Base-by-base conservation (phyloP, 306 rosid genomes). In the Pyrus betulifolia region DNA sequence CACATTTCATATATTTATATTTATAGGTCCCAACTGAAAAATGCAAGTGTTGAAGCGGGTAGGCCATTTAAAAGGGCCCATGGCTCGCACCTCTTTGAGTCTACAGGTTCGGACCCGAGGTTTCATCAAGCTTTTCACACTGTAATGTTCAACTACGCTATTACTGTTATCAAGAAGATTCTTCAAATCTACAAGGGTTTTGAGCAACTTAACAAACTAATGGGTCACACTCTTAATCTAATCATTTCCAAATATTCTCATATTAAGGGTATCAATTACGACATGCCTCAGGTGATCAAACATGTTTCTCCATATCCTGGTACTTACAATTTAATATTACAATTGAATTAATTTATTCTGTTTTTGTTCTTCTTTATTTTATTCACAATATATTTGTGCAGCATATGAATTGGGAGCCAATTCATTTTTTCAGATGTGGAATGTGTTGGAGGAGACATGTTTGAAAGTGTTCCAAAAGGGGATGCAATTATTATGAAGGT, bases 401-500 rank as follows among this genome's bases (percentile, higher is more conserved):
- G 40, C 40, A 7, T 35, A 35, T 38, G 0, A 38, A 38, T 38
- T 22, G 15, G 64, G 18, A 11, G 64, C 4, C 11, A 23, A 23
- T 11, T 59, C 1, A 6, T 8, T 58, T 54, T 17, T 54, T 82
- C 79, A 72, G 76, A 90, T 0, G 89, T 88, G 21, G 86, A 91
- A 70, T 38, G 10, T 35, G 75, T 87, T 5, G 82, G 79, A 0
- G 93, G 89, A 76, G 86, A 90, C 35, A 86, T 90, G 96, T 90
- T 90, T 78, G 75, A 68, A 27, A 83, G 68, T 54, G 89, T 90
- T 54, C 91, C 91, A 14, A 80, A 31, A 27, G 96, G 86, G 33
- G 90, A 90, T 72, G 91, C 88, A 55, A 87, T 87, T 61, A 78
- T 91, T 21, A 60, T 90, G 85, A 90, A 90, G 88, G 96, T 88